These are phyloP conservation scores for Pythium brachiatum DNA, from an alignment of 352 stramenopile species.

Conservation along the genomic window DNA sequence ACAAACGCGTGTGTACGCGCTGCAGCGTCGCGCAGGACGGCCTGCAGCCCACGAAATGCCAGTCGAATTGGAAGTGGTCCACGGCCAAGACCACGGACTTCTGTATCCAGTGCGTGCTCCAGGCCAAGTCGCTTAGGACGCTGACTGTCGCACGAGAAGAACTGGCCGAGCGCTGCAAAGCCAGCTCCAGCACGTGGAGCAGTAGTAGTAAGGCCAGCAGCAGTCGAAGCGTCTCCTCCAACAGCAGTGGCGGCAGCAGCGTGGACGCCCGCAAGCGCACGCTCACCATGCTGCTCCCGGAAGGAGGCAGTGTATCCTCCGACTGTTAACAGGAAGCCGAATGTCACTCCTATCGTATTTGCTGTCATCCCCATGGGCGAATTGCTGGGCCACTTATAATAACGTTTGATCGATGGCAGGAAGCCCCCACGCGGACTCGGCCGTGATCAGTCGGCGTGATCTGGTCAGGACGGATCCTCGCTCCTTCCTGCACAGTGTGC, in stretches of 20 bases:
- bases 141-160: neutral
- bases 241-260: neutral
- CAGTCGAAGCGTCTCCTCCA: neutral
- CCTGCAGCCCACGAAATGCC: neutral
- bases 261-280: neutral
- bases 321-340: neutral
- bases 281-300: conserved; percentile 12
- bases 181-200: neutral
- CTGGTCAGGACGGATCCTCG: no score
- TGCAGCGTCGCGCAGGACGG: conserved; percentile 13
- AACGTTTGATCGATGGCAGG: no score
- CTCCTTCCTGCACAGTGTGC: no score
- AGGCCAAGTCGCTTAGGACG: neutral
- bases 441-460: no score
- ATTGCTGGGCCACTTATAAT: no score
- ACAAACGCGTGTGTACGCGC: conserved; percentile 18
- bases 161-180: neutral
- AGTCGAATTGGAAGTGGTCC: neutral
- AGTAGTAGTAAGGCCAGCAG: neutral
- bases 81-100: neutral
- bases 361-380: no score
- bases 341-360: no score
- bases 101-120: conserved; percentile 3
- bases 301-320: no score
- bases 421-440: no score